phyloP scores from a whole-genome alignment of 78 protist genomes.

The Planoprotostelium fungivorum region DNA sequence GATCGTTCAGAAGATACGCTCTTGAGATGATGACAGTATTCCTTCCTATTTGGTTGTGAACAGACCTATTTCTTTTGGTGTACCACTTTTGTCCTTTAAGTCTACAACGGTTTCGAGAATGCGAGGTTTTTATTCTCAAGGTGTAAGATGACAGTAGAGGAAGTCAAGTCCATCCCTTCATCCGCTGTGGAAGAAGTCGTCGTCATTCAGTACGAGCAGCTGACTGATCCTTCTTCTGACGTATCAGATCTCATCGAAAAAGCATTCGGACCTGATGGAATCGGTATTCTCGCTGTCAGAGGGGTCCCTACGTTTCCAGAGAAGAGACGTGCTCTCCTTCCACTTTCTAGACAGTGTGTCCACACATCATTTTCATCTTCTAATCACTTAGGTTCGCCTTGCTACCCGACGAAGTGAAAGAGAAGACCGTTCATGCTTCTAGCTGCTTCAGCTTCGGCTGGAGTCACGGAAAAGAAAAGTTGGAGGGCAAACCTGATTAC shows the following conservation, averaged over 20 bases:
- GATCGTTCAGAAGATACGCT: too few species aligned
- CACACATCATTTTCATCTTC: background rate
- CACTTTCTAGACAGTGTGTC: conserved; percentile 25
- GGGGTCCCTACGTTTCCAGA: conserved; percentile 35
- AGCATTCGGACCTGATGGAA: conserved; percentile 39
- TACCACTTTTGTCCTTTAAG: too few species aligned
- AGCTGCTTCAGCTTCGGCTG: conserved; percentile 52
- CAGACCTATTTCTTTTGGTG: too few species aligned
- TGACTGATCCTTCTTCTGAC: background rate
- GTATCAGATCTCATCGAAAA: conserved; percentile 24
- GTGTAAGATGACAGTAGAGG: too few species aligned
- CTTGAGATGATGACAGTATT: too few species aligned
- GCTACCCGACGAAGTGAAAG: conserved; percentile 48
- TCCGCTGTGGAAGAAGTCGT: background rate
- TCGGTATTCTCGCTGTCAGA: conserved; percentile 44
- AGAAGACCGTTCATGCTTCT: conserved; percentile 36
- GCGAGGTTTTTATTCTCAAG: too few species aligned
- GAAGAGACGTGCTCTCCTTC: conserved; percentile 23
- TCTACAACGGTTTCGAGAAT: too few species aligned
- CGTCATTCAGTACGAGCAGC: background rate
- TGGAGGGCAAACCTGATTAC: conserved; percentile 3
- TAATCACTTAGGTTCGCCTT: conserved; percentile 14
- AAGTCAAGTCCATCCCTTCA: background rate
- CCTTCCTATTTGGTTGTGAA: too few species aligned
- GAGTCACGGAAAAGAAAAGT: conserved; percentile 54